Base-by-base conservation (phyloP, 1,284 basidiomycete species). In the Fomes fomentarius region DNA sequence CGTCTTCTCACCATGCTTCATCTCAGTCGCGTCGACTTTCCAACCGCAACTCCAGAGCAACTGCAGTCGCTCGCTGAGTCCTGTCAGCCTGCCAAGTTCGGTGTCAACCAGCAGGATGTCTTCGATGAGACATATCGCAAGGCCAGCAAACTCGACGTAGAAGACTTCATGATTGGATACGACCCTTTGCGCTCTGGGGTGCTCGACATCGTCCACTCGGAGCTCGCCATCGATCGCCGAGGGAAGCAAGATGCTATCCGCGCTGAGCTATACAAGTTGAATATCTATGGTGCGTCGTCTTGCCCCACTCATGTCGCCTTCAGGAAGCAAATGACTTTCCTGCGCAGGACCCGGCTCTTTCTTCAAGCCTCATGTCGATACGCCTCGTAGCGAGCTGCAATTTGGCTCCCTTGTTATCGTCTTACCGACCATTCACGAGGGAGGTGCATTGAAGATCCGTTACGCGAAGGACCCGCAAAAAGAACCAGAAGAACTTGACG, bases 321-420 rank as follows among this genome's bases (percentile, higher is more conserved):
- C 17, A 12, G 7, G 41, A 15, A n/a, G 1, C 4, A 21, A 3
- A 37, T 12, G 3, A n/a, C 26, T 24, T 12, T 38, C 44, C 12
- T 12, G 28, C 11, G 8, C 34, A 64, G 63, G 54, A 3, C 34
- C 56, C 9, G 61, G 60, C 3, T 60, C 62, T 2, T 69, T 68
- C 55, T 68, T 67, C 59, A 67, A 67, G 47, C n/a, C 65, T 3
- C 66, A 68, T 40, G 46, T 58, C 4, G 68, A 69, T 37, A 66
- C 66, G 0, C 66, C 66, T 5, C 61, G 62, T 4, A 51, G 52
- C 44, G 50, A 63, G 25, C 45, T 39, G 11, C 64, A 66, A 66
- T 66, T 79, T 44, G 77, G 72, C n/a, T 79, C 78, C 1, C 73
- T 79, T 12, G 73, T 80, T 17, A 51, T 79, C 40, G 57, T 76